Base-by-base conservation (phyloP, 345 rosid species). In the Eucalyptus curtisii region DNA sequence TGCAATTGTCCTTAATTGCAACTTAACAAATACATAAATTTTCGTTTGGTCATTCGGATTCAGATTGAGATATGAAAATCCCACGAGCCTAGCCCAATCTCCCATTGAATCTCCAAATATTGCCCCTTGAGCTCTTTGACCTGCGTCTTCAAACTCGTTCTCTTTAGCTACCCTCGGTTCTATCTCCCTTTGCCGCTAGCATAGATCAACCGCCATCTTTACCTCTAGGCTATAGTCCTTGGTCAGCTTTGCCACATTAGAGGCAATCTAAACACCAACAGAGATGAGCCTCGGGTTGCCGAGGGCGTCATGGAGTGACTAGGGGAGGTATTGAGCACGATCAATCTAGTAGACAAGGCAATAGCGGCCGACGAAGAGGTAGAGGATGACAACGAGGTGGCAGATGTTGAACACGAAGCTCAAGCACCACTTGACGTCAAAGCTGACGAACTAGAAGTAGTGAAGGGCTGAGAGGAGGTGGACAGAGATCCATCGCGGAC, bases 1-100 rank as follows among this genome's bases (percentile, higher is more conserved):
- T 61, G 68, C 31, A 27, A 61, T 3, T 61, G 3, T 61, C 16
- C 31, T 13, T 3, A 27, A 61, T 0, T 59, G 2, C 2, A 61
- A 0, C 68, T 9, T 61, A 61, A 27, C 3, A 61, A 27, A 61
- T 30, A 6, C 8, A 0, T 6, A 27, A 61, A 2, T 4, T 30
- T 61, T 13, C 0, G 7, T 61, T 61, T 61, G 1, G 3, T 59
- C 0, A 0, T 59, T 12, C 4, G 2, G 0, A 59, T 59, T 59
- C 7, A 27, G 13, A 59, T 27, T 59, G 31, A 27, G 31, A 12
- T 59, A 12, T 13, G 16, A 59, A 61, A 61, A 27, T 61, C 31
- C 68, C 33, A 6, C 68, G 0, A 10, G 68, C 68, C 31, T 61
- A 61, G 16, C 16, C 68, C 1, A 30, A 27, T 13, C 68, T 30